These are phyloP conservation scores for Neonectria sp. DNA, from an alignment of 2,329 filamentous ascomycete genomes.

Conservation along the genomic window DNA sequence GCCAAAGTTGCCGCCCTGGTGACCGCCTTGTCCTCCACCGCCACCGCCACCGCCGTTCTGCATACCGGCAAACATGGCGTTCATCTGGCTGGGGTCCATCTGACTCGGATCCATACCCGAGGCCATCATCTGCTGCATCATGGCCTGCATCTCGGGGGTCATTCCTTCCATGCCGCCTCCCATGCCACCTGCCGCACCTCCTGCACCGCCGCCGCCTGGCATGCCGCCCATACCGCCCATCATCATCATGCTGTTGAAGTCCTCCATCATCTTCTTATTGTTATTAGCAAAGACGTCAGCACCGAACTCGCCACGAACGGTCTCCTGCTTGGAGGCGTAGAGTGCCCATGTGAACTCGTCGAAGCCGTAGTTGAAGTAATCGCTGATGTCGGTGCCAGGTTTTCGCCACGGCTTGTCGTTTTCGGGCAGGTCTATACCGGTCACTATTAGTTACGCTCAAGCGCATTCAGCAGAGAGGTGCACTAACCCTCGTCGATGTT, in stretches of 20 bases:
- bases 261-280: constrained; percentile 85
- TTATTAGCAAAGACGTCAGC: constrained; percentile 74
- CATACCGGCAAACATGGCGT: constrained; percentile 73
- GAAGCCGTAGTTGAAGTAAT: constrained; percentile 99
- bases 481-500: constrained; percentile 77
- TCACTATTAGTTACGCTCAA: constrained; percentile 24
- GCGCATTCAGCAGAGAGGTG: not conserved
- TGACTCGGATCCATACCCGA: constrained; percentile 76
- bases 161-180: constrained; percentile 74
- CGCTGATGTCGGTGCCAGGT: constrained; percentile 93
- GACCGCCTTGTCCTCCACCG: constrained; percentile 62
- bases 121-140: constrained; percentile 81
- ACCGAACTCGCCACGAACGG: constrained; percentile 81
- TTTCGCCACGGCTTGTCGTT: constrained; percentile 96
- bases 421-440: constrained; percentile 72
- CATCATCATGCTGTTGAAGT: constrained; percentile 80
- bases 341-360: constrained; percentile 98
- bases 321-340: constrained; percentile 91
- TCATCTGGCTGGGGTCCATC: constrained; percentile 74
- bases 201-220: constrained; percentile 54
- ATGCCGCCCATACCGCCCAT: constrained; percentile 65
- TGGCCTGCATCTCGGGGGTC: constrained; percentile 75
- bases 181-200: constrained; percentile 58
- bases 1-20: constrained; percentile 65
- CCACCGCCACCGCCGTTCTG: constrained; percentile 62